Percentiles rank a stretch among this genome's conserved stretches.
Conservation (phyloP, 169 alveolate genomes). For the Cryptosporidium andersoni region DNA sequence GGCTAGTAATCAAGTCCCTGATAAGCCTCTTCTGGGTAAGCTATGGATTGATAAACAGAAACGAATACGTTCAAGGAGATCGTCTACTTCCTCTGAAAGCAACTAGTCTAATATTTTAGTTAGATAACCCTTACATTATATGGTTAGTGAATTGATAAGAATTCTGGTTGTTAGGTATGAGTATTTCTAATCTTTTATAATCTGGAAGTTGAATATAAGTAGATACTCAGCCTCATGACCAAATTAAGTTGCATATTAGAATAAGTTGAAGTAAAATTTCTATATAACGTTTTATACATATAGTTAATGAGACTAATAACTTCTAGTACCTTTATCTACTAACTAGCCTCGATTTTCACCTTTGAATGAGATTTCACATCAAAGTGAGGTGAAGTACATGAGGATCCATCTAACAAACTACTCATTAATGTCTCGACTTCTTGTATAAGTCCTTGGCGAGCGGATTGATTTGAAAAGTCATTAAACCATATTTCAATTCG, state of each 20-base stretch:
- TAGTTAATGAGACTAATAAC: constrained; percentile 10
- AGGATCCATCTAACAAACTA: constrained; percentile 74
- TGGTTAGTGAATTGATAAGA: background rate
- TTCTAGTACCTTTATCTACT: background rate
- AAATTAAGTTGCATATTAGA: background rate
- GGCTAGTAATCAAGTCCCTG: constrained; percentile 3
- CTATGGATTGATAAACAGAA: constrained; percentile 9
- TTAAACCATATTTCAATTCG: constrained; percentile 76
- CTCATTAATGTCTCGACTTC: constrained; percentile 77
- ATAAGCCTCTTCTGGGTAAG: constrained; percentile 38
- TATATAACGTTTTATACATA: too few species aligned
- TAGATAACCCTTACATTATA: background rate
- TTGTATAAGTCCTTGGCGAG: constrained; percentile 66
- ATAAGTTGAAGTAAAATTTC: too few species aligned
- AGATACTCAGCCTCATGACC: too few species aligned
- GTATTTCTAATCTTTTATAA: too few species aligned
- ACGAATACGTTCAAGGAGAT: constrained; percentile 2
- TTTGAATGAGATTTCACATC: constrained; percentile 74
- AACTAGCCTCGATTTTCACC: constrained; percentile 68
- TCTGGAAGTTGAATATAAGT: too few species aligned
- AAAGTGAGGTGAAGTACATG: constrained; percentile 40
- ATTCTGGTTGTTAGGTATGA: background rate
- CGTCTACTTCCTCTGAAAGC: background rate
- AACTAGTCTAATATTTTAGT: background rate
- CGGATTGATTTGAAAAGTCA: constrained; percentile 73